These are phyloP conservation scores for Tolypocladium guangdongense DNA, from an alignment of 2,329 filamentous ascomycete genomes.

Conservation along the genomic window DNA sequence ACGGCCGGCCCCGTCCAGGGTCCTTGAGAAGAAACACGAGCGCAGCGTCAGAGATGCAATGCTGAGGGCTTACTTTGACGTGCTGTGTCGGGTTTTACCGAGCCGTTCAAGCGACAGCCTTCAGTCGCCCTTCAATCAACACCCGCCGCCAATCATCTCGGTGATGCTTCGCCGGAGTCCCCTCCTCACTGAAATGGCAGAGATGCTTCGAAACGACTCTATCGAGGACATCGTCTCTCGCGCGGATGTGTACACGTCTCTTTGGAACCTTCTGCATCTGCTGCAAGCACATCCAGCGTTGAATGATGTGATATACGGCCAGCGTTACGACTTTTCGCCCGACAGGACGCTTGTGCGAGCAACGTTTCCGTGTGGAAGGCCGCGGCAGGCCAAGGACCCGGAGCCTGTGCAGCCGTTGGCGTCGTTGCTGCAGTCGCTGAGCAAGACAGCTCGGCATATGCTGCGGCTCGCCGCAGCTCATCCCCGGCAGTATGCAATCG, in stretches of 20 bases:
- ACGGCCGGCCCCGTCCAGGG: background rate
- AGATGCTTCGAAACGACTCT: background rate
- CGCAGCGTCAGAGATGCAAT: background rate
- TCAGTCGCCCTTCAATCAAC: background rate
- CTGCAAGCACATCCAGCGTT: background rate
- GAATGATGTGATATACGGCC: background rate
- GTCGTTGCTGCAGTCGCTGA: background rate
- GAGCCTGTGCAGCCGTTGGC: background rate
- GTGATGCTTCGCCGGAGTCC: background rate
- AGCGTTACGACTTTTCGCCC: background rate
- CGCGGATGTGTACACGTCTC: background rate
- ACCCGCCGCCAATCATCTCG: background rate
- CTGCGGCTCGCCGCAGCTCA: background rate
- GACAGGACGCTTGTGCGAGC: background rate
- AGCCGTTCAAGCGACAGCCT: background rate
- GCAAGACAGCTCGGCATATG: background rate
- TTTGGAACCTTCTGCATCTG: background rate
- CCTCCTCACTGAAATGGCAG: background rate
- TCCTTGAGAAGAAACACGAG: background rate
- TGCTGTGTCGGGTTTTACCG: background rate
- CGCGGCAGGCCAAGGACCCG: background rate
- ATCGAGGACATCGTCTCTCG: background rate
- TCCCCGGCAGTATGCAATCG: background rate
- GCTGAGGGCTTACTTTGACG: background rate
- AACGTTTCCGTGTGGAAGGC: background rate